Percentiles rank a stretch among this genome's conserved stretches.
phyloP scores from a whole-genome alignment of 1,284 basidiomycete genomes.

The Apiotrichum porosum region DNA sequence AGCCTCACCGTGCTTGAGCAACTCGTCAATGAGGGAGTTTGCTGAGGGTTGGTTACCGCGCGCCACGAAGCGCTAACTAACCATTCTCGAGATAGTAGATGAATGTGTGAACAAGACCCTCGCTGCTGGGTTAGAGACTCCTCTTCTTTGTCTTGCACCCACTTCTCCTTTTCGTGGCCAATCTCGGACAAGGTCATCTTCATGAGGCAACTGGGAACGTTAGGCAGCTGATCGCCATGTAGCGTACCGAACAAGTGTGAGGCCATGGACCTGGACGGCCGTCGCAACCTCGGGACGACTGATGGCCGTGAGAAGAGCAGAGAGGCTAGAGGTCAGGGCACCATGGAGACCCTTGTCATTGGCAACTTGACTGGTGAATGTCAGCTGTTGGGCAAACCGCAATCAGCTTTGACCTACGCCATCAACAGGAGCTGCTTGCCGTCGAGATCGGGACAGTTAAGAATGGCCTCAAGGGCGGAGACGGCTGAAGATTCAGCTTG shows the following conservation, averaged over 20 bases:
- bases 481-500: not conserved
- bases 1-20: not conserved
- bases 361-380: slow-evolving; percentile 2
- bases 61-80: too few species aligned
- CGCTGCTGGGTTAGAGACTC: not conserved
- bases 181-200: slow-evolving; percentile 4
- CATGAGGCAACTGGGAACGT: slow-evolving; percentile 4
- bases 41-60: too few species aligned
- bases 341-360: slow-evolving; percentile 3
- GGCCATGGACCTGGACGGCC: not conserved
- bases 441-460: slow-evolving; percentile 17
- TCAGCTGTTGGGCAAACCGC: not conserved
- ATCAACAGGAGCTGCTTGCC: slow-evolving; percentile 17
- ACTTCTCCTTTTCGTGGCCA: too few species aligned
- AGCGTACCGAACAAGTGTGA: slow-evolving; percentile 2
- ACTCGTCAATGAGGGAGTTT: too few species aligned
- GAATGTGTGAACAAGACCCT: too few species aligned
- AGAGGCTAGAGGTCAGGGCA: not conserved
- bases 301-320: not conserved
- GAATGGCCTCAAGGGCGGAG: slow-evolving; percentile 10
- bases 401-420: slow-evolving; percentile 3
- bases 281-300: not conserved
- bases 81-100: too few species aligned
- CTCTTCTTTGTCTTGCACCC: too few species aligned
- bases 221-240: not conserved